These are phyloP conservation scores for Xylaria sp. DNA, from an alignment of 2,329 filamentous ascomycete genomes.

Conservation along the genomic window DNA sequence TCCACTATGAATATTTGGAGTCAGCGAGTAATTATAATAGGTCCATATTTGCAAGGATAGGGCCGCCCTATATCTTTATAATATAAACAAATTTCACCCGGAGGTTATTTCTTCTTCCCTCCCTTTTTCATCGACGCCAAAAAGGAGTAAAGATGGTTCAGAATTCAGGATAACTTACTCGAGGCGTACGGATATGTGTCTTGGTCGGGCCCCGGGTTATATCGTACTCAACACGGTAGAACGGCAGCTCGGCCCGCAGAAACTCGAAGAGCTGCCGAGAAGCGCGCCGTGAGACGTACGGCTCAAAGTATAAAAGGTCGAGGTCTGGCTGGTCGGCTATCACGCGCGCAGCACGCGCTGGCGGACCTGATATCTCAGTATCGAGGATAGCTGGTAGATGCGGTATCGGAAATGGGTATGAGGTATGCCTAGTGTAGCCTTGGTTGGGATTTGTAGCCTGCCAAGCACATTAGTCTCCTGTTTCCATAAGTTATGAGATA, in stretches of 20 bases:
- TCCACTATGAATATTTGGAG: slow-evolving; percentile 53
- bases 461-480: background rate
- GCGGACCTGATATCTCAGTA: slow-evolving; percentile 56
- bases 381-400: slow-evolving; percentile 54
- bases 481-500: background rate
- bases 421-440: slow-evolving; percentile 53
- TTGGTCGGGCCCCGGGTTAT: slow-evolving; percentile 73
- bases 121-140: background rate
- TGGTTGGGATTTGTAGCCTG: background rate
- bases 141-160: background rate
- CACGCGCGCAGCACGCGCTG: slow-evolving; percentile 61
- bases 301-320: slow-evolving; percentile 79
- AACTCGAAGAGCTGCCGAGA: slow-evolving; percentile 74
- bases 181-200: slow-evolving; percentile 66
- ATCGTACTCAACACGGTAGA: slow-evolving; percentile 79
- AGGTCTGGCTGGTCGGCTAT: slow-evolving; percentile 76
- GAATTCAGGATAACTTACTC: slow-evolving; percentile 15
- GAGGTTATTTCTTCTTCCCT: background rate
- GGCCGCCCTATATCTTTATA: no score
- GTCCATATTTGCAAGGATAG: no score
- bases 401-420: slow-evolving; percentile 63
- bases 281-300: slow-evolving; percentile 70
- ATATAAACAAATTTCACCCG: background rate
- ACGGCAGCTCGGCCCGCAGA: slow-evolving; percentile 75
- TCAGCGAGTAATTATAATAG: background rate